A percentile compares a stretch with the other conserved stretches of the same genome.
Conservation (phyloP, 306 rosid species). For the Psophocarpus tetragonolobus region DNA sequence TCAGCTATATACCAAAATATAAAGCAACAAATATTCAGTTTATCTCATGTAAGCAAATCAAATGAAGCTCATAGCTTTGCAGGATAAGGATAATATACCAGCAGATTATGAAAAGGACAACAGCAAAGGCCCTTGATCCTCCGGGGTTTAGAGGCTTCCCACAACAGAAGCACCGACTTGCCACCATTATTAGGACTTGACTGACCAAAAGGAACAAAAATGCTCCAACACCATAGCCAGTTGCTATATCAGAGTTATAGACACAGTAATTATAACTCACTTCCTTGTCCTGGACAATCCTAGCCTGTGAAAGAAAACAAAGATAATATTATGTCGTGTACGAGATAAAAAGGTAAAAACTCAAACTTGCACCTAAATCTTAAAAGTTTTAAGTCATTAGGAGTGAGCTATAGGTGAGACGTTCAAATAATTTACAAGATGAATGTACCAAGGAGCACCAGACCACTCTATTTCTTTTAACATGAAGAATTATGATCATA, state of each 20-base stretch:
- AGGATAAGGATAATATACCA: slow-evolving; percentile 55
- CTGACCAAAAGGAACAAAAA: slow-evolving; percentile 78
- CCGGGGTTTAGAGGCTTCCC: slow-evolving; percentile 89
- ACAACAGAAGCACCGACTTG: slow-evolving; percentile 96
- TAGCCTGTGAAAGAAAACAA: slow-evolving; percentile 60
- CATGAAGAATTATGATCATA: background rate
- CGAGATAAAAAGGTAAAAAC: background rate
- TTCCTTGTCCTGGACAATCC: slow-evolving; percentile 44
- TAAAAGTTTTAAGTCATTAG: background rate
- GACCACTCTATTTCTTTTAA: background rate
- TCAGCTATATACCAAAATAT: slow-evolving; percentile 6
- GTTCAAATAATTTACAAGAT: background rate
- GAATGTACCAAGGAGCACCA: background rate
- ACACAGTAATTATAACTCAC: slow-evolving; percentile 59
- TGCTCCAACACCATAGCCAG: slow-evolving; percentile 96
- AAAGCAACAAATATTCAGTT: background rate
- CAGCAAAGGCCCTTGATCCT: slow-evolving; percentile 87
- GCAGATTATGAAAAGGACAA: slow-evolving; percentile 86
- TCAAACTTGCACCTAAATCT: slow-evolving; percentile 6
- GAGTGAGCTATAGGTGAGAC: background rate
- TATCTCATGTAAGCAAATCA: background rate
- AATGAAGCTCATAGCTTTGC: slow-evolving; percentile 7
- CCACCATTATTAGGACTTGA: slow-evolving; percentile 78
- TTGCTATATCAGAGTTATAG: slow-evolving; percentile 78
- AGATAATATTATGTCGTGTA: background rate